Percentiles rank a stretch among this genome's conserved stretches.
phyloP scores from a whole-genome alignment of 1,284 basidiomycete species.

The Heterobasidion occidentale region DNA sequence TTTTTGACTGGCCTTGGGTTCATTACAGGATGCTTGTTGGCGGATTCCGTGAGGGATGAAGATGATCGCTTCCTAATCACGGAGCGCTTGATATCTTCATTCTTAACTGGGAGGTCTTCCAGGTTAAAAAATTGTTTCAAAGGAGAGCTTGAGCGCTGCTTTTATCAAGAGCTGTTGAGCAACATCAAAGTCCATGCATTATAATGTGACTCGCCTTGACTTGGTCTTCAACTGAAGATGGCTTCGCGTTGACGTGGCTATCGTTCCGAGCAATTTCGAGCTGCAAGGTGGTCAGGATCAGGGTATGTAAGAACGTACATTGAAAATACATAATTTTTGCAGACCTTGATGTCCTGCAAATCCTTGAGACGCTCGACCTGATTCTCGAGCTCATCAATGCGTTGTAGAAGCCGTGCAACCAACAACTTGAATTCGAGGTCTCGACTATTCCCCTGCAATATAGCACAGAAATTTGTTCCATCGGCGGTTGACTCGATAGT shows the following conservation, averaged over 20 bases:
- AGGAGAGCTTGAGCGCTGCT: too few relatives aligned
- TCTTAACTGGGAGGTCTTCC: neutral
- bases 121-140: too few relatives aligned
- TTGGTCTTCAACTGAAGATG: neutral
- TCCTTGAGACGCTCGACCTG: neutral
- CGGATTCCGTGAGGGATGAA: neutral
- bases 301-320: too few relatives aligned
- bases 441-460: neutral
- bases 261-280: too few relatives aligned
- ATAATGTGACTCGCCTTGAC: neutral
- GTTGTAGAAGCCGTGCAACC: neutral
- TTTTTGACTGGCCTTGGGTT: too few relatives aligned
- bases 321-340: neutral
- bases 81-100: neutral
- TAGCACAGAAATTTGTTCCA: too few relatives aligned
- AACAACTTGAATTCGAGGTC: neutral
- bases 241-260: too few relatives aligned
- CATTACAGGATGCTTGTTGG: neutral
- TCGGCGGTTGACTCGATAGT: too few relatives aligned
- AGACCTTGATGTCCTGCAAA: neutral
- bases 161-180: too few relatives aligned
- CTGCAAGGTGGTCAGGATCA: too few relatives aligned
- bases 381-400: neutral
- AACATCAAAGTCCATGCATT: neutral
- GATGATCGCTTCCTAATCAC: neutral